Evolutionary conservation across 106 monocot genomes (phyloP).

Genomic region (Dendrobium chrysotoxum): DNA sequence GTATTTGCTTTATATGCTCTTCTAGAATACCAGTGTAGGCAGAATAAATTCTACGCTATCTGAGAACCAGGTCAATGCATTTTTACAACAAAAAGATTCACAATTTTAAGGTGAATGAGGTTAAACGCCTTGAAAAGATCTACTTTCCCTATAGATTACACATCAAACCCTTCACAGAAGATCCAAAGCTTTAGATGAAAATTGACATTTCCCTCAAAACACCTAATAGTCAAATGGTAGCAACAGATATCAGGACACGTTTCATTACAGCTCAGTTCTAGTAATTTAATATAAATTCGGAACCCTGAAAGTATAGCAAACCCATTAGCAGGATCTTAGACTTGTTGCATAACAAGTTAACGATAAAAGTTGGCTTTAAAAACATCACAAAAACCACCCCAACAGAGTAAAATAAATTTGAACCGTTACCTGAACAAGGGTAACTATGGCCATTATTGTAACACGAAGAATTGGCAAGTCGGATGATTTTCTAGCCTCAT

Average conservation of each 20-base stretch:
- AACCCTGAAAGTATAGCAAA: too few relatives aligned
- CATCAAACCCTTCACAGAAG: not conserved
- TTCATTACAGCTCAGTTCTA: not conserved
- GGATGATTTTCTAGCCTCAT: slow-evolving; percentile 46
- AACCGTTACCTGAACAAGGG: slow-evolving; percentile 65
- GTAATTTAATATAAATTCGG: not conserved
- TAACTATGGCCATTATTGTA: slow-evolving; percentile 59
- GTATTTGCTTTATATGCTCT: not conserved
- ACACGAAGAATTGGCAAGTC: slow-evolving; percentile 79
- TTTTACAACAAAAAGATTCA: not conserved
- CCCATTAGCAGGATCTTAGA: not conserved
- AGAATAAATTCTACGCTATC: not conserved
- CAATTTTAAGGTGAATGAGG: not conserved
- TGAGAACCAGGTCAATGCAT: not conserved
- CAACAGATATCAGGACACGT: not conserved
- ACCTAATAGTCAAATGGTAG: not conserved
- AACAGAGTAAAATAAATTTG: not conserved
- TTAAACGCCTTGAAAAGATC: not conserved
- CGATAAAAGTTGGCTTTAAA: not conserved
- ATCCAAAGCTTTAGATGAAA: not conserved
- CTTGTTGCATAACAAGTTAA: not conserved
- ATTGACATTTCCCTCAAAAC: not conserved
- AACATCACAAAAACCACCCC: not conserved
- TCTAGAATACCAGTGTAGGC: not conserved
- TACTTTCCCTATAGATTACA: not conserved